Base-by-base conservation (phyloP, 768 basidiomycete genomes). In the Cystofilobasidium capitatum region DNA sequence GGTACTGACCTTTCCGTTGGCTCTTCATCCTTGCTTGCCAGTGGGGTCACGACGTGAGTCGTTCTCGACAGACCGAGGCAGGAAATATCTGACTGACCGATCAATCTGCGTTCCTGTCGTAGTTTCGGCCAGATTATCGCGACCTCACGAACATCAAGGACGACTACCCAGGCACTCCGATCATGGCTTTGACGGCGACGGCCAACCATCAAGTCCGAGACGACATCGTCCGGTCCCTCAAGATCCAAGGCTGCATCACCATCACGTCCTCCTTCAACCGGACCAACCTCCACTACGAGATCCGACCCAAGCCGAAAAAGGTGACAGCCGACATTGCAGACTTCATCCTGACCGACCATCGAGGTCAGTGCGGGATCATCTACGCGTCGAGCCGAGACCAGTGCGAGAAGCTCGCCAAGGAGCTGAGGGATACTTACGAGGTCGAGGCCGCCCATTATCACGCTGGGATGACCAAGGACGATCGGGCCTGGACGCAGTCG, bases 181-280 rank as follows among this genome's bases (percentile, higher is more conserved):
- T 98, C 72, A 96, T 97, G 84, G 96, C 96, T 0, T 81, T 98
- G 55, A 99, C 96, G 0, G 96, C 92, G 9, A 99, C 94, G 0
- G 96, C 94, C 4, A 91, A 89, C 73, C 79, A 82, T 45, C 81
- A 85, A 62, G 87, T 87, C 0, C 82, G 88, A 54, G 81, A 83
- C 26, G 92, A 98, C 76, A 89, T 99, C 73, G 82, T 86, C 62
- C 75, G 79, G 22, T 84, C 83, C 16, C 83, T 98, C 12, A 79
- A 82, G 31, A 82, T 97, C 66, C 74, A 73, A 26, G 76, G 81
- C 66, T 83, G 85, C 62, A 81, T 82, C 13, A 80, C 83, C 29
- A 82, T 94, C 64, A 82, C 79, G 2, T 87, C 90, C 72, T 93
- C 92, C 0, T 96, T 96, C 79, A 97, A 99, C 73, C 87, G 96